Percentiles rank a stretch among this genome's conserved stretches.
These are phyloP conservation scores for Mycotypha africana DNA, from an alignment of 371 early-diverging fungal species.

Conservation along the genomic window DNA sequence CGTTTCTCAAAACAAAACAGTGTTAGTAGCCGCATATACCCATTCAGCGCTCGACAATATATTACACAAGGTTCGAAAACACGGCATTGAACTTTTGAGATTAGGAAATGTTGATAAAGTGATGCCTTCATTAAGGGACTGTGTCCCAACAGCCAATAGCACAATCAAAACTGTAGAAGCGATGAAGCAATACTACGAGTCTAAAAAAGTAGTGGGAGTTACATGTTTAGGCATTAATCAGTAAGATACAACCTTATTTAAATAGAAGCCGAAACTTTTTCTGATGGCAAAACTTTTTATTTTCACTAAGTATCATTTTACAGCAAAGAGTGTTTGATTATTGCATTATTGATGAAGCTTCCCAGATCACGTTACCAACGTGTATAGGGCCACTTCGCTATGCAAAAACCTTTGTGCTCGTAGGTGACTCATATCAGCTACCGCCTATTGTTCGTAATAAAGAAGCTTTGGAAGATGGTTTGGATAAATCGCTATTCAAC, in stretches of 20 bases:
- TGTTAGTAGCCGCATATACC: slow-evolving; percentile 94
- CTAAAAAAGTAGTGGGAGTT: slow-evolving; percentile 73
- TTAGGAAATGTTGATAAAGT: slow-evolving; percentile 73
- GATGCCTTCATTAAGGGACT: slow-evolving; percentile 34
- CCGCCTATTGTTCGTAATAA: slow-evolving; percentile 84
- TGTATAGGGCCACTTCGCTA: slow-evolving; percentile 90
- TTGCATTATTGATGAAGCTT: slow-evolving; percentile 98
- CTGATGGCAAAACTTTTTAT: not conserved
- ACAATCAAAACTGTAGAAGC: slow-evolving; percentile 48
- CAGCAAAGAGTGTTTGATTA: slow-evolving; percentile 85
- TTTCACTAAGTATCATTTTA: slow-evolving; percentile 44
- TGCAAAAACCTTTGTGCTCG: slow-evolving; percentile 86
- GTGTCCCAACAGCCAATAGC: slow-evolving; percentile 42
- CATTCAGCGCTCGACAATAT: slow-evolving; percentile 96
- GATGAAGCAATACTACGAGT: slow-evolving; percentile 52
- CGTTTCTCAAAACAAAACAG: slow-evolving; percentile 63
- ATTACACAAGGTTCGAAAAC: slow-evolving; percentile 68
- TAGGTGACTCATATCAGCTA: slow-evolving; percentile 98
- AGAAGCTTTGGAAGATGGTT: slow-evolving; percentile 46
- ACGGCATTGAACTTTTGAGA: slow-evolving; percentile 59
- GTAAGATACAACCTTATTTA: slow-evolving; percentile 44
- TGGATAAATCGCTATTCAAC: slow-evolving; percentile 71
- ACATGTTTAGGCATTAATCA: slow-evolving; percentile 88
- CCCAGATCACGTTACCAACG: slow-evolving; percentile 94
- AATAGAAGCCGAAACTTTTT: too few relatives aligned